Base-by-base conservation (phyloP, 805 yeast genomes). In the Sugiyamaella qingdaonensis region DNA sequence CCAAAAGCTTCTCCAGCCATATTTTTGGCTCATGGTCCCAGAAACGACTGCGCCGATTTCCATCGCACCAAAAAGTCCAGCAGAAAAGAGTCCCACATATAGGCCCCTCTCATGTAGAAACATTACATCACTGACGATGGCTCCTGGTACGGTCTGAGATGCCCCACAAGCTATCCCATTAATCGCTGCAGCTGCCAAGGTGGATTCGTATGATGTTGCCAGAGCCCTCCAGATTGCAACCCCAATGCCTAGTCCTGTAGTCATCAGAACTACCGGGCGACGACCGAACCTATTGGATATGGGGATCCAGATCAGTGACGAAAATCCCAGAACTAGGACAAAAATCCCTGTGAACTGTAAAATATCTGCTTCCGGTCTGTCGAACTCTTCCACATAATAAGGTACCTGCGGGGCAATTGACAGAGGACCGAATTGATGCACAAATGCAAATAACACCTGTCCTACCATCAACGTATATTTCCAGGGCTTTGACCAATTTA, bases 321-420 rank as follows among this genome's bases (percentile, higher is more conserved):
- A 80, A 31, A 77, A 36, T 47, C 80, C 84, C 59, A 78, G 78
- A 3, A 81, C 82, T 24, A 78, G 59, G 11, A 78, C 80, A 56
- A 74, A 79, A 45, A 78, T 53, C 1, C 79, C 66, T 54, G 79
- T 65, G 2, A 51, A 51, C 24, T 51, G 45, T 8, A 51, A 19
- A 8, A 51, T 45, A 36, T 45, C 54, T n/a, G 10, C 44, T 2
- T 31, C 31, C 10, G 51, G 24, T 5, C 46, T 48, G 46, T 51
- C 33, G 18, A 41, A 51, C 11, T 51, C 54, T 10, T 48, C 46
- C 14, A 46, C 24, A 34, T 51, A 51, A 36, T 44, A 51, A 19
- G 54, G 54, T 8, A 46, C 49, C 31, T 51, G 54, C 4, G 54
- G 51, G 10, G 54, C 54, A 36, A 51, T 36, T 11, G 54, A 51